Base-by-base conservation (phyloP, 345 rosid genomes). In the Sonneratia alba region DNA sequence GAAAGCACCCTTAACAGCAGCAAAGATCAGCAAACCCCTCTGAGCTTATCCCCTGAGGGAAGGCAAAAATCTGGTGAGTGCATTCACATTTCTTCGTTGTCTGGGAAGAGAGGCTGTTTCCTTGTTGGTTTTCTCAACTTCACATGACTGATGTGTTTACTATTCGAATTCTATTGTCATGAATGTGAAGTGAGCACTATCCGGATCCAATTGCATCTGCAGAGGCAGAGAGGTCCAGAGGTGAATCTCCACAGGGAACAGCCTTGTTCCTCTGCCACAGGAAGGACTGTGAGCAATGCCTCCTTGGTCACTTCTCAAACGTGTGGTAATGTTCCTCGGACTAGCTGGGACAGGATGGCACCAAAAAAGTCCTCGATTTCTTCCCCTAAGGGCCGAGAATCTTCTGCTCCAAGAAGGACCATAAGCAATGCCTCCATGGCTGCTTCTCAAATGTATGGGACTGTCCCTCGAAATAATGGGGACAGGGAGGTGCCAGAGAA, bases 31-130 rank as follows among this genome's bases (percentile, higher is more conserved):
- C 85, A 75, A 72, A 62, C 38, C 38, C 38, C 66, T 62, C 77
- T 75, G 78, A 79, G 77, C 77, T 77, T 18, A 43, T 72, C 76
- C 14, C 73, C 72, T 1, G 83, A 83, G 69, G 77, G 76, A 19
- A 74, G 77, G 79, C 89, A 77, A 48, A 82, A 77, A 80, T 56
- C 89, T 80, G 91, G 96, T 90, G 86, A 90, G 91, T 85, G 69
- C 77, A 69, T 81, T 70, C 77, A 77, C 71, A 74, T 78, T 84
- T 82, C 80, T 80, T 82, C 83, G 83, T 80, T 83, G 43, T 64
- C 75, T 69, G 74, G 78, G 82, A 27, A 24, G 34, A 80, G 72
- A 83, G 86, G 89, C 83, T 80, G 87, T 83, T 76, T 85, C 70
- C 82, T 82, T 84, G 85, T 79, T 79, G 83, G 81, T 83, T 85